Evolutionary conservation across 768 basidiomycete genomes (phyloP).

Genomic region (Agrocybe praecox): DNA sequence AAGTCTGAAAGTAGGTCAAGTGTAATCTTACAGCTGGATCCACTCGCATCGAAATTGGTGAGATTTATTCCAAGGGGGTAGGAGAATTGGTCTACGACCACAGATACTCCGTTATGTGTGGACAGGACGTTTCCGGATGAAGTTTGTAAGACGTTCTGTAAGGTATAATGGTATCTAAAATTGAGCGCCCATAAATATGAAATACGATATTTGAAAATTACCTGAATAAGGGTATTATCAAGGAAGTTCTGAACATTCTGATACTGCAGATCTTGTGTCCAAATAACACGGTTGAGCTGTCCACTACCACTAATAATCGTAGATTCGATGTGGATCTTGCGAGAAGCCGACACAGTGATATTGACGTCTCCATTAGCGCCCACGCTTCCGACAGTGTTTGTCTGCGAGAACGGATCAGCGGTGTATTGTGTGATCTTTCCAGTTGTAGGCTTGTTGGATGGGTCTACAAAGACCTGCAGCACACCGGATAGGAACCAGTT

Average conservation of each 20-base stretch:
- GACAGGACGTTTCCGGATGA: conserved; percentile 38
- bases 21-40: conserved; percentile 36
- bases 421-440: conserved; percentile 65
- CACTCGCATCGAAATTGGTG: conserved; percentile 33
- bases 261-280: conserved; percentile 62
- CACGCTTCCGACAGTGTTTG: conserved; percentile 47
- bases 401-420: conserved; percentile 57
- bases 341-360: conserved; percentile 63
- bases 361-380: conserved; percentile 50
- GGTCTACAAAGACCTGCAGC: conserved; percentile 69
- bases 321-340: conserved; percentile 60
- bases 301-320: conserved; percentile 67
- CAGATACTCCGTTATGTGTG: conserved; percentile 41
- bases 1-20: conserved; percentile 1
- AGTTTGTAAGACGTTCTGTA: conserved; percentile 43
- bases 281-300: conserved; percentile 52
- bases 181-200: background rate
- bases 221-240: conserved; percentile 45
- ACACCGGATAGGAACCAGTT: conserved; percentile 82
- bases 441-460: conserved; percentile 62
- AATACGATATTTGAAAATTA: conserved; percentile 4
- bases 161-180: conserved; percentile 1
- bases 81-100: conserved; percentile 42
- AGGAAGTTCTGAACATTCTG: conserved; percentile 66
- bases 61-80: conserved; percentile 51